These are phyloP conservation scores for Calonectria pseudoreteaudii DNA, from an alignment of 2,329 filamentous ascomycete species.

Conservation along the genomic window DNA sequence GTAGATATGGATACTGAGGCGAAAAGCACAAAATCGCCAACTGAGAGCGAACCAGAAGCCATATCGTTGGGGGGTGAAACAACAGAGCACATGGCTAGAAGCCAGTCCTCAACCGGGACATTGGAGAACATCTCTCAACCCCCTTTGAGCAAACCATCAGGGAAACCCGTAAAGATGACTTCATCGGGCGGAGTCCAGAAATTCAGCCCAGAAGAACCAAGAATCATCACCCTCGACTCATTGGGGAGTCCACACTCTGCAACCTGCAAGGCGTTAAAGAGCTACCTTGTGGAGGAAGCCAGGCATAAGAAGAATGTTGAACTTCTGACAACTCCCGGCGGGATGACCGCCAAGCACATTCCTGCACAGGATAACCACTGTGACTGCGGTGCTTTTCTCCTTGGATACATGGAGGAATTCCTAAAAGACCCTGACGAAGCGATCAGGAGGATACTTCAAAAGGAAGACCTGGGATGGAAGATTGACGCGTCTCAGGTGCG, in stretches of 20 bases:
- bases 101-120: slow-evolving; percentile 11
- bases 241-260: slow-evolving; percentile 73
- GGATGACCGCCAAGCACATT: slow-evolving; percentile 78
- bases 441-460: slow-evolving; percentile 72
- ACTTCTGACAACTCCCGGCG: slow-evolving; percentile 52
- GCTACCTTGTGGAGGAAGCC: slow-evolving; percentile 83
- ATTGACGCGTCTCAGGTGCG: slow-evolving; percentile 73
- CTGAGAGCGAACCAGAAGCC: slow-evolving; percentile 37
- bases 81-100: slow-evolving; percentile 15
- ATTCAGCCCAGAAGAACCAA: slow-evolving; percentile 65
- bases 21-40: slow-evolving; percentile 17
- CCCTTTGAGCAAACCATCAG: slow-evolving; percentile 2
- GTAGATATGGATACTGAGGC: slow-evolving; percentile 27
- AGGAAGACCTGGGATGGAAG: slow-evolving; percentile 61
- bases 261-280: slow-evolving; percentile 76
- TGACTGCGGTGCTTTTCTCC: slow-evolving; percentile 89
- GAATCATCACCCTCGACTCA: slow-evolving; percentile 90
- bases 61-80: slow-evolving; percentile 40
- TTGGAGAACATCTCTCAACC: neutral
- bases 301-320: slow-evolving; percentile 66
- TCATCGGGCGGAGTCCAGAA: slow-evolving; percentile 36
- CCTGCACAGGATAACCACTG: slow-evolving; percentile 86
- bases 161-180: slow-evolving; percentile 30
- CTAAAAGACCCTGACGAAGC: slow-evolving; percentile 80
- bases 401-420: slow-evolving; percentile 88